Evolutionary conservation across 1,284 basidiomycete genomes (phyloP), one percentile per base, ranked within the genome.

Genomic region (Melampsora occidentalis): DNA sequence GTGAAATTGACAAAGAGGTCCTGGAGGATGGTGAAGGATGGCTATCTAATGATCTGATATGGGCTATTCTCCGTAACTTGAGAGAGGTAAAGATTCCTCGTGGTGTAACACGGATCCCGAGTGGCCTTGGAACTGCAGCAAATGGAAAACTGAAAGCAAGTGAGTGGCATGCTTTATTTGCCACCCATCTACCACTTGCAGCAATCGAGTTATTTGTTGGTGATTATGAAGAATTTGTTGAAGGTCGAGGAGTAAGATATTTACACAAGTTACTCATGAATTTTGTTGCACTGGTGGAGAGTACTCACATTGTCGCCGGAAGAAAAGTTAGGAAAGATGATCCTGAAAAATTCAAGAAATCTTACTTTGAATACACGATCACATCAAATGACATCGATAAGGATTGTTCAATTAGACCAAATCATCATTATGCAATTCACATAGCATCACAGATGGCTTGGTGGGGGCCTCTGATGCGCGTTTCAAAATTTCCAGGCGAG

Each of bases 141-240:
- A 70, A 70, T 46, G 69, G 69, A 3, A 70, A 70, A 31, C 57
- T 70, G 5, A 70, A 70, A 61, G 69, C 69, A 2, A 62, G 69
- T 25, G 59, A 71, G 22, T 69, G 68, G 68, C 51, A 69, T 25
- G 10, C 51, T 31, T 42, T 69, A 22, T 69, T 69, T 59, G 48
- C 68, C 10, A 57, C 42, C 22, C 68, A 69, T 22, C 20, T 69
- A 4, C 68, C 68, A 20, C 35, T 69, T 18, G 31, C 53, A 25
- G 39, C 72, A 2, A 28, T 76, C 2, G 68, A 77, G 3, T 31
- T 42, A 18, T 68, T 73, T 48, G 16, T 70, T 42, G 39, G 39
- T 12, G 39, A 42, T 12, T 42, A 42, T 42, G 39, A 42, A 12
- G 39, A 5, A 9, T 42, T 42, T 42, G 39, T 42, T 42, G 39